phyloP scores from a whole-genome alignment of 768 basidiomycete genomes.

The Boletus insuetus region DNA sequence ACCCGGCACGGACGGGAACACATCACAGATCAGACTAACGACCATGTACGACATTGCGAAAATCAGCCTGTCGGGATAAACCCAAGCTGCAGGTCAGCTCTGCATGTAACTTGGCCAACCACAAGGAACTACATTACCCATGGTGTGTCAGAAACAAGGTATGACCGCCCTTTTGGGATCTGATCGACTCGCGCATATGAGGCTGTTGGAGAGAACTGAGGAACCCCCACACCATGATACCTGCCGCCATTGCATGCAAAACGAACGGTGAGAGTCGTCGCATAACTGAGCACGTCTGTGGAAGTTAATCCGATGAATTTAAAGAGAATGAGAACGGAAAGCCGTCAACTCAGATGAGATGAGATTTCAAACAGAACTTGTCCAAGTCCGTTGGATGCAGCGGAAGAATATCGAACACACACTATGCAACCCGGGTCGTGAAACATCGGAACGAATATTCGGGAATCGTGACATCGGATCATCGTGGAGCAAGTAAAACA shows the following conservation, averaged over 20 bases:
- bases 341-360: too few species aligned
- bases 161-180: constrained; percentile 59
- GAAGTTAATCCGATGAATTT: too few species aligned
- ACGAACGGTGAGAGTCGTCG: constrained; percentile 15
- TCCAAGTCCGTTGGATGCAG: too few species aligned
- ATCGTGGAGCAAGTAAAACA: too few species aligned
- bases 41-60: constrained; percentile 42
- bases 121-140: constrained; percentile 38
- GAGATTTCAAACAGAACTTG: too few species aligned
- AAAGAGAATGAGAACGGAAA: too few species aligned
- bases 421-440: too few species aligned
- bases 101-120: background rate
- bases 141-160: constrained; percentile 77
- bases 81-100: constrained; percentile 2
- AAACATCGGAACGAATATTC: too few species aligned
- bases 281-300: constrained; percentile 10
- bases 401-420: too few species aligned
- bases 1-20: constrained; percentile 38
- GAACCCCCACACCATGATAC: constrained; percentile 39
- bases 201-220: constrained; percentile 8
- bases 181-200: constrained; percentile 34
- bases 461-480: too few species aligned
- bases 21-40: constrained; percentile 38
- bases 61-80: constrained; percentile 21
- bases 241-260: constrained; percentile 33